Base-by-base conservation (phyloP, 140 eudicot species). In the Stevia rebaudiana region DNA sequence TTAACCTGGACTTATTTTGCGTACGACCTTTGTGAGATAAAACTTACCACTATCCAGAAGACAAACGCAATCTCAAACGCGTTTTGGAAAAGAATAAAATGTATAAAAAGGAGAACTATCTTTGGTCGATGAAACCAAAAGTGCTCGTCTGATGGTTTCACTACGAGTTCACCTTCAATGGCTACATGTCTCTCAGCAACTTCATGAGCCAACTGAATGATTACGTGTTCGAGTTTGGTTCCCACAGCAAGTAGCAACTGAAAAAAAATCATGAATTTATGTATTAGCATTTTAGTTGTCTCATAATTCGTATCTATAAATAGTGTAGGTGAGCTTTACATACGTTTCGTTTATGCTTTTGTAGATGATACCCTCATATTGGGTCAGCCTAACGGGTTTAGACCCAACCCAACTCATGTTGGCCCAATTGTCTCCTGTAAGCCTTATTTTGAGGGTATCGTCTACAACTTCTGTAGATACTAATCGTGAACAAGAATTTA, bases 171-270 rank as follows among this genome's bases (percentile, higher is more conserved):
- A 3, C 97, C 97, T 63, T 85, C 99, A 10, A 92, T 65, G 15
- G 94, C 95, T 24, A 79, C 64, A 72, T 92, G 96, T 50, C 77
- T 91, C 77, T 83, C 90, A 4, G 95, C 97, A 58, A 92, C 94
- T 47, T 85, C 95, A 68, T 81, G 83, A 67, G 97, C 97, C 81
- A 92, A 67, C 59, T 85, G 80, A 11, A 78, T 35, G 13, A 92
- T 88, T 39, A 92, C 81, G 65, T 88, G 99, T 84, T 92, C 97
- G 74, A 92, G 83, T 72, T 92, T 92, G 5, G 99, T 78, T 56
- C 99, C 99, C 73, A 92, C 90, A 30, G 90, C 77, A 56, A 92
- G 89, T 8, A 92, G 86, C 68, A 92, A 76, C 99, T 92, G 81
- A 21, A 1, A 28, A 57, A 57, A 53, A 16, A 50, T 53, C 43